Evolutionary conservation across 495 filamentous ascomycete species (phyloP).

Genomic region (Penicillium paxilli): DNA sequence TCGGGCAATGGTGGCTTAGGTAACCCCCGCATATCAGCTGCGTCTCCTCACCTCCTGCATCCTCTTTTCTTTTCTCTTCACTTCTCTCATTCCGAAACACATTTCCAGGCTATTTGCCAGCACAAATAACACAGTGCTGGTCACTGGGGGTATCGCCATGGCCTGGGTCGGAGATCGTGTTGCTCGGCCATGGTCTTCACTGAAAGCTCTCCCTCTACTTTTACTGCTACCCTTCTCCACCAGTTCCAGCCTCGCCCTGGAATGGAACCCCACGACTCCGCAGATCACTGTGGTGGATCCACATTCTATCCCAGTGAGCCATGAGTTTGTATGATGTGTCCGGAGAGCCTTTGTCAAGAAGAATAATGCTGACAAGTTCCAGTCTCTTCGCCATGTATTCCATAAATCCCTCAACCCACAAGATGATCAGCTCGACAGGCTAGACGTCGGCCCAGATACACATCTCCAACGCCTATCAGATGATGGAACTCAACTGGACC

Average conservation of each 20-base stretch:
- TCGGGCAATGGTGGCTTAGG: not conserved
- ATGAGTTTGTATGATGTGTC: constrained; percentile 41
- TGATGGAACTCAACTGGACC: constrained; percentile 52
- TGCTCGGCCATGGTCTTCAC: not conserved
- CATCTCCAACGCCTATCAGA: constrained; percentile 64
- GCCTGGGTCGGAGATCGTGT: not conserved
- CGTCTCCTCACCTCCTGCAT: not conserved
- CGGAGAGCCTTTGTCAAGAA: not conserved
- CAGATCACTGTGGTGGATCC: not conserved
- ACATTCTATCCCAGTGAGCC: constrained; percentile 11
- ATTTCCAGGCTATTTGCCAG: not conserved
- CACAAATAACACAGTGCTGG: not conserved
- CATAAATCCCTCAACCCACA: constrained; percentile 73
- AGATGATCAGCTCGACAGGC: constrained; percentile 62
- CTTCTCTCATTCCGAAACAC: not conserved
- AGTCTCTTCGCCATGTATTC: constrained; percentile 87
- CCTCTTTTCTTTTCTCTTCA: not conserved
- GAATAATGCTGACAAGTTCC: constrained; percentile 11
- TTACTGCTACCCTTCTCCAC: not conserved
- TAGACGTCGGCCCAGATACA: constrained; percentile 68
- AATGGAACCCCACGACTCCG: not conserved
- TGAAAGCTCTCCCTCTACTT: not conserved
- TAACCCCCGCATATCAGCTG: not conserved
- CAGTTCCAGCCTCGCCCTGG: not conserved
- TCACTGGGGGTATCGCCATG: not conserved